Evolutionary conservation across 2,329 filamentous ascomycete genomes (phyloP), one percentile per base, ranked within the genome.

Genomic region (Diaporthe helianthi): DNA sequence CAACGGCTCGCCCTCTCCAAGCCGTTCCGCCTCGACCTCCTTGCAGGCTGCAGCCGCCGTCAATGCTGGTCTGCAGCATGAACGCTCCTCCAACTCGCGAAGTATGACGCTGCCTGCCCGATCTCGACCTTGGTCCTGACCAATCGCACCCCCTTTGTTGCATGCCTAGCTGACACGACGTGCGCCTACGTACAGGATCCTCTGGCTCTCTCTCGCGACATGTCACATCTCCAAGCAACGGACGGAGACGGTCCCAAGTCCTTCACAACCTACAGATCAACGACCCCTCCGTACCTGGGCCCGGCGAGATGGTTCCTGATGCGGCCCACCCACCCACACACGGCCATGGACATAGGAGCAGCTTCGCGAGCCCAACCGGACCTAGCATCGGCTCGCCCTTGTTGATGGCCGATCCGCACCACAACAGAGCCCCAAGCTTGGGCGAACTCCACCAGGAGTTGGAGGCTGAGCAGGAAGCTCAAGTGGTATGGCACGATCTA

Each of bases 371-470:
- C 47, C 65, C 69, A 8, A 65, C 51, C 10, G 69, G 52, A 6
- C 67, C 55, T 8, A 54, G 55, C 7, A 44, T 65, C n/a, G 68
- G 63, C 17, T 71, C 69, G n/a, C 69, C 85, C 12, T 84, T 86
- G 9, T 77, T 83, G 63, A 75, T 80, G 66, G 78, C 76, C 38
- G 87, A 89, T 73, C 86, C 89, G 19, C 85, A 88, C 73, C 90
- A 92, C 75, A 86, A 88, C 73, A 85, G 92, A 60, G 82, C 90
- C 0, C 91, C 91, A 2, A 93, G 91, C 76, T 79, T 94, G 71
- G 92, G 92, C 22, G 91, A 93, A 78, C 86, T 94, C 51, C 91
- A 94, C 74, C 92, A 94, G 76, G 90, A 93, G 79, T 83, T 94
- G 1, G 92, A 94, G 78, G 91, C 89, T 65, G 92, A 94, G 80